Conservation (phyloP, 306 rosid genomes). For the Acacia crassicarpa region DNA sequence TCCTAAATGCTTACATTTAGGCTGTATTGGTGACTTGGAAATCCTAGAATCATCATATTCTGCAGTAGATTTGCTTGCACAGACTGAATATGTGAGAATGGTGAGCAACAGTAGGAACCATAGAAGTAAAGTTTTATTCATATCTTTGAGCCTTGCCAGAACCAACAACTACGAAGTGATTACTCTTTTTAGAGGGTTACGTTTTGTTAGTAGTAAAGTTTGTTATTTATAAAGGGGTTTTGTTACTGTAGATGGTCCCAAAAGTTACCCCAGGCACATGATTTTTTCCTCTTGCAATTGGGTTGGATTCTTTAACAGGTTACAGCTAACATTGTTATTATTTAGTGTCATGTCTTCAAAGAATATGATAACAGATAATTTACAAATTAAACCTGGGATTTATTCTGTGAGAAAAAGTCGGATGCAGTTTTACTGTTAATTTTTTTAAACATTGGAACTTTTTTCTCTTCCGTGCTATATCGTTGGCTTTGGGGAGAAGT, state of each 20-base stretch:
- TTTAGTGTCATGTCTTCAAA: neutral
- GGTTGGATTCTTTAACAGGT: neutral
- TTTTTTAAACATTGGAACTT: neutral
- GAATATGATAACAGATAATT: neutral
- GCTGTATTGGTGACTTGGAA: slow-evolving; percentile 29
- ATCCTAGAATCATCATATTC: slow-evolving; percentile 17
- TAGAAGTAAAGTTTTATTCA: slow-evolving; percentile 25
- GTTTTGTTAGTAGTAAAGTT: slow-evolving; percentile 11
- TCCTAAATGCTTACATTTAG: slow-evolving; percentile 34
- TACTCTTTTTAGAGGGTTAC: neutral
- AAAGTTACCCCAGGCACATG: neutral
- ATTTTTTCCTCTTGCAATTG: neutral
- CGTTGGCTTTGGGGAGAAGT: neutral
- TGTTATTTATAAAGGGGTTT: slow-evolving; percentile 35
- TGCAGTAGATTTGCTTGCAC: slow-evolving; percentile 24
- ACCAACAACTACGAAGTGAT: slow-evolving; percentile 1
- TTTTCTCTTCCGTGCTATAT: neutral
- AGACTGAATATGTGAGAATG: slow-evolving; percentile 31
- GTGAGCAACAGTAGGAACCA: slow-evolving; percentile 38
- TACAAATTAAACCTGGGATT: neutral
- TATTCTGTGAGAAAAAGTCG: neutral
- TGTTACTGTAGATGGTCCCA: neutral
- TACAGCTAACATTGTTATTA: neutral
- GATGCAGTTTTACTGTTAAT: neutral
- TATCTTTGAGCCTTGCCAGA: slow-evolving; percentile 15